A percentile compares a stretch with the other conserved stretches of the same genome.
These are phyloP conservation scores for Metarhizium robertsii DNA, from an alignment of 2,329 filamentous ascomycete species.

Conservation along the genomic window DNA sequence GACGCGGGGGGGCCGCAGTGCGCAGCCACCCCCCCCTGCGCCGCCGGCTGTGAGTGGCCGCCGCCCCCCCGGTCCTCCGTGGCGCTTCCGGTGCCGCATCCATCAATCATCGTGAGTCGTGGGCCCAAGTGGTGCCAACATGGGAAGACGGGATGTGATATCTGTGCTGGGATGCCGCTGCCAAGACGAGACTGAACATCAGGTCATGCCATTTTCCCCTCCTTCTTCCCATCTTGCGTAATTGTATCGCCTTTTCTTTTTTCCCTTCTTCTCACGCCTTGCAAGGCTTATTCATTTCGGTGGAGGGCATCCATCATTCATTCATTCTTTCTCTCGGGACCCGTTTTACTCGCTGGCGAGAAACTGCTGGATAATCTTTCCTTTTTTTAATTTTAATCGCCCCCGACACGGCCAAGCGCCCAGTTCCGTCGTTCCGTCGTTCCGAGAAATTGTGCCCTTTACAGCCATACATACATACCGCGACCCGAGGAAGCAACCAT, in stretches of 20 bases:
- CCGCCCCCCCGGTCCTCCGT: too few relatives aligned
- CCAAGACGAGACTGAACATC: not conserved
- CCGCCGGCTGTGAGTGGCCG: too few relatives aligned
- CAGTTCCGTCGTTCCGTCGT: not conserved
- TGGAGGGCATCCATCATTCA: not conserved
- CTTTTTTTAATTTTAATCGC: too few relatives aligned
- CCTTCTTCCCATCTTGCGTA: not conserved
- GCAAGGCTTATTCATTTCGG: not conserved
- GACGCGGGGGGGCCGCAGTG: too few relatives aligned
- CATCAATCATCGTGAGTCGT: too few relatives aligned
- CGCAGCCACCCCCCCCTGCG: too few relatives aligned
- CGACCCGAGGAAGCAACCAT: conserved; percentile 14
- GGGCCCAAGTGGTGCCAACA: not conserved
- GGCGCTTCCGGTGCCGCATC: too few relatives aligned
- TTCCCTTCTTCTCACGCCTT: not conserved
- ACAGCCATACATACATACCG: not conserved
- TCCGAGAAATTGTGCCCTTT: too few relatives aligned
- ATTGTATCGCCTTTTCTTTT: not conserved
- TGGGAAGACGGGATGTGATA: not conserved
- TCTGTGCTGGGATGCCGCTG: not conserved
- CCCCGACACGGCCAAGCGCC: too few relatives aligned
- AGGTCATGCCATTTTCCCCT: not conserved
- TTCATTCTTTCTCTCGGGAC: not conserved
- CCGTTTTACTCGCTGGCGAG: conserved; percentile 2
- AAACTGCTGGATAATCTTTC: not conserved